Evolutionary conservation across 345 rosid genomes (phyloP).

Genomic region (Combretum micranthum): DNA sequence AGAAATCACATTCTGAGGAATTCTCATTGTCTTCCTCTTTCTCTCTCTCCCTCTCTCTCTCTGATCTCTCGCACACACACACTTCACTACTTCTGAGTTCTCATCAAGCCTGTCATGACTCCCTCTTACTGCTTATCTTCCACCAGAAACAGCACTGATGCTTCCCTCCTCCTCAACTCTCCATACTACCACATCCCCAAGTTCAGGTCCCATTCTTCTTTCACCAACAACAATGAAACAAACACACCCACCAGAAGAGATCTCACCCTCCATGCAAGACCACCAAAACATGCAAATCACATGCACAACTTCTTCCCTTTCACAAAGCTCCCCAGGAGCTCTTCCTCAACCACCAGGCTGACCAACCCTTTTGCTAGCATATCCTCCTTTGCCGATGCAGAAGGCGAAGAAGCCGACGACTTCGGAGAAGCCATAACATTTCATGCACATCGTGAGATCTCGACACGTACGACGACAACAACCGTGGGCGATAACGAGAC

Average conservation of each 20-base stretch:
- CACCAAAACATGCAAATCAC: conserved; percentile 3
- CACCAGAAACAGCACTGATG: conserved; percentile 30
- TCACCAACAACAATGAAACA: conserved; percentile 4
- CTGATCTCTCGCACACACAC: neutral
- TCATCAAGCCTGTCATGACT: conserved; percentile 43
- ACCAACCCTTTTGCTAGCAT: conserved; percentile 49
- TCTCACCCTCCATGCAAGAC: conserved; percentile 22
- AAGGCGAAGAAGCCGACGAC: conserved; percentile 31
- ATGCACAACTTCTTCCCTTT: conserved; percentile 22
- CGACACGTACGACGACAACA: neutral
- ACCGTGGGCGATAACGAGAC: neutral
- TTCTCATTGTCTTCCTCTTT: neutral
- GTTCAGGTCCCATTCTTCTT: conserved; percentile 10
- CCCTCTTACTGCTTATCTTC: conserved; percentile 51
- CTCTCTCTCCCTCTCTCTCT: neutral
- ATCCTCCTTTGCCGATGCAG: conserved; percentile 61
- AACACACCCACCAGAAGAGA: conserved; percentile 27
- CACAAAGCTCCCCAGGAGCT: conserved; percentile 14
- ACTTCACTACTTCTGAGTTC: neutral
- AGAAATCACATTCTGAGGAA: conserved; percentile 4
- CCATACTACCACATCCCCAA: conserved; percentile 16
- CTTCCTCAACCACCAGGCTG: conserved; percentile 16
- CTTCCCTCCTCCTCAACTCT: conserved; percentile 1
- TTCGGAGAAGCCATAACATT: conserved; percentile 1
- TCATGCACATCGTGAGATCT: neutral